Base-by-base conservation (phyloP, 2,329 filamentous ascomycete genomes). In the Chaetomium olivaceum region DNA sequence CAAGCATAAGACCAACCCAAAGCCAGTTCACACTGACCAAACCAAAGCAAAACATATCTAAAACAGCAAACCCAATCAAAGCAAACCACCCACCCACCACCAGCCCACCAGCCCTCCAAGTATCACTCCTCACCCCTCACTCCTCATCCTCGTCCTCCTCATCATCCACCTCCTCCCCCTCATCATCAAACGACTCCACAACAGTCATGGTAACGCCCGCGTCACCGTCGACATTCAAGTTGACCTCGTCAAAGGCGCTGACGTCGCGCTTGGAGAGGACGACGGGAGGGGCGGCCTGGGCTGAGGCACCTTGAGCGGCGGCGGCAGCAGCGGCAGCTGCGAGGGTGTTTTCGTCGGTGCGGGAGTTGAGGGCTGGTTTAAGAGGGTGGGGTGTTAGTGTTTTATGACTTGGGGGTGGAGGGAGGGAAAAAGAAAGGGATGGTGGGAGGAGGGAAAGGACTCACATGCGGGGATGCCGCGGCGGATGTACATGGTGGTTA, bases 131-230 rank as follows among this genome's bases (percentile, higher is more conserved):
- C 46, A 19, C n/a, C 33, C 29, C 23, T 9, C 16, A 12, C 27
- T 46, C 31, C 14, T 73, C 72, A 48, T 75, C 73, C 50, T 75
- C 74, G 25, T 75, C 74, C 27, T 69, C 51, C 74, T 12, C 73
- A 50, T 75, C 74, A 29, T 75, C 73, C 31, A 70, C 73, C 1
- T 36, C 33, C 8, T 36, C 33, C 33, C 33, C 33, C 11, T 36
- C 33, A 12, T 36, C 69, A 65, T 76, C 75, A n/a, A 77, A 71
- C 23, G 75, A 76, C 75, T 81, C 80, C 33, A 81, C 77, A 71
- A 81, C 81, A 1, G 80, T 81, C 79, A 82, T 80, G 51, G 79
- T 81, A 58, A 81, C 72, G n/a, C 79, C 79, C 71, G 80, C 78
- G 51, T 75, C 73, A 46, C 76, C 79, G 60, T 79, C 77, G 19